Evolutionary conservation across 352 stramenopile species (phyloP).

Genomic region (Phytopythium chamaehyphon): DNA sequence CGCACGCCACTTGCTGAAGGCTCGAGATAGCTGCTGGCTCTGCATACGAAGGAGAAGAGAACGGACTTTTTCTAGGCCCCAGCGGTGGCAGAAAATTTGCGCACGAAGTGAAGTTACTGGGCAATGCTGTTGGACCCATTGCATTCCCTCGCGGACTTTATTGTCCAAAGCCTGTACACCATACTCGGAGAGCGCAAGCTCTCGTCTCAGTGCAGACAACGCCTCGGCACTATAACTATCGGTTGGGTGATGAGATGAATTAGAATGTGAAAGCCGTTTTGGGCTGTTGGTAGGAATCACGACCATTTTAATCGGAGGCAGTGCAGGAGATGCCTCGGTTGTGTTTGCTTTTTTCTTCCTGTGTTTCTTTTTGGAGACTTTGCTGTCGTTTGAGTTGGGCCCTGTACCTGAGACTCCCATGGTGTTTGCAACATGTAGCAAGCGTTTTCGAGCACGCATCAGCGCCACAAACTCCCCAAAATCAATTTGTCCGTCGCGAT

Average conservation of each 20-base stretch:
- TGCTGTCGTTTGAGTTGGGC: slow-evolving; percentile 2
- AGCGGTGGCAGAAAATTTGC: slow-evolving; percentile 83
- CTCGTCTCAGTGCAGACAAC: slow-evolving; percentile 50
- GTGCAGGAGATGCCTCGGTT: slow-evolving; percentile 8
- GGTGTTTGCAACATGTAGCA: slow-evolving; percentile 62
- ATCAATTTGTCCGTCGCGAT: slow-evolving; percentile 74
- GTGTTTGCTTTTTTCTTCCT: neutral
- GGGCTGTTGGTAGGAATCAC: slow-evolving; percentile 44
- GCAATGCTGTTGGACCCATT: slow-evolving; percentile 85
- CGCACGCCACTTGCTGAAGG: slow-evolving; percentile 64
- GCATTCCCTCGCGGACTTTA: slow-evolving; percentile 73
- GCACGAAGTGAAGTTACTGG: slow-evolving; percentile 76
- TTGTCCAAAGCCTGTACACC: slow-evolving; percentile 70
- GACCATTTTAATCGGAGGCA: slow-evolving; percentile 63
- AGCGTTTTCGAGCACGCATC: slow-evolving; percentile 73
- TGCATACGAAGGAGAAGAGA: slow-evolving; percentile 68
- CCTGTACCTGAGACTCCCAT: slow-evolving; percentile 51
- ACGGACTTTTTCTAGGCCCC: slow-evolving; percentile 82
- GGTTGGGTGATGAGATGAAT: slow-evolving; percentile 25
- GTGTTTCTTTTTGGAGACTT: neutral
- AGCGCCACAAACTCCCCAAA: slow-evolving; percentile 77
- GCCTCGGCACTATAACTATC: neutral
- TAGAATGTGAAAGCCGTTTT: slow-evolving; percentile 26
- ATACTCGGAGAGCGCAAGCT: slow-evolving; percentile 77
- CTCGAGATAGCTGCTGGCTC: slow-evolving; percentile 56